Evolutionary conservation across 2,329 filamentous ascomycete species (phyloP).

Genomic region (Arthroderma sp.): DNA sequence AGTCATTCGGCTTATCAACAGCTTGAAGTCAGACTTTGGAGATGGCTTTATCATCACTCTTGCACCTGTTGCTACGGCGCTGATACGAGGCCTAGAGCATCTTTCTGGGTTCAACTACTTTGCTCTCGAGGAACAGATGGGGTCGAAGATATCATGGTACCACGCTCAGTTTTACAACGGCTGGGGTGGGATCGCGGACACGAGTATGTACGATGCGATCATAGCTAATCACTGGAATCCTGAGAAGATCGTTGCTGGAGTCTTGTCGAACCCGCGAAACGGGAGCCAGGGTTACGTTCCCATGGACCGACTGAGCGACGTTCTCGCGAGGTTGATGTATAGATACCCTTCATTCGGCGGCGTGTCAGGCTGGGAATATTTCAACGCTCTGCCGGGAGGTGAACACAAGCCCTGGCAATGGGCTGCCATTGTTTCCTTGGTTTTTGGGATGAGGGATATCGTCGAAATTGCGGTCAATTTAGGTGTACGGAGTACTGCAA

Average conservation of each 20-base stretch:
- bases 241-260: conserved; percentile 62
- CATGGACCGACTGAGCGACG: conserved; percentile 44
- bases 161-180: conserved; percentile 91
- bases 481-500: too few relatives aligned
- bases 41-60: conserved; percentile 61
- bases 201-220: conserved; percentile 33
- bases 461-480: conserved; percentile 25
- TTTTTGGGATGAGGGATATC: conserved; percentile 33
- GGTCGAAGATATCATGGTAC: conserved; percentile 64
- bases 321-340: conserved; percentile 46
- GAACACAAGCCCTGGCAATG: conserved; percentile 59
- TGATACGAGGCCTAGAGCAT: conserved; percentile 46
- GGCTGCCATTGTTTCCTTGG: conserved; percentile 55
- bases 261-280: conserved; percentile 67
- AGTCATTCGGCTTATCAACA: conserved; percentile 54
- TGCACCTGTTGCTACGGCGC: conserved; percentile 67
- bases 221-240: conserved; percentile 54
- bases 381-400: conserved; percentile 62
- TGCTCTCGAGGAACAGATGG: conserved; percentile 56
- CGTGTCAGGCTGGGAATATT: conserved; percentile 93
- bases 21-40: conserved; percentile 43
- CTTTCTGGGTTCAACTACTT: conserved; percentile 75
- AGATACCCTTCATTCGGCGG: conserved; percentile 64
- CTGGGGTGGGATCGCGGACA: conserved; percentile 57
- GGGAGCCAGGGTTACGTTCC: conserved; percentile 53